A percentile compares a stretch with the other conserved stretches of the same genome.
These are phyloP conservation scores for Actinidia chinensis DNA, from an alignment of 179 eudicot species.

Conservation along the genomic window DNA sequence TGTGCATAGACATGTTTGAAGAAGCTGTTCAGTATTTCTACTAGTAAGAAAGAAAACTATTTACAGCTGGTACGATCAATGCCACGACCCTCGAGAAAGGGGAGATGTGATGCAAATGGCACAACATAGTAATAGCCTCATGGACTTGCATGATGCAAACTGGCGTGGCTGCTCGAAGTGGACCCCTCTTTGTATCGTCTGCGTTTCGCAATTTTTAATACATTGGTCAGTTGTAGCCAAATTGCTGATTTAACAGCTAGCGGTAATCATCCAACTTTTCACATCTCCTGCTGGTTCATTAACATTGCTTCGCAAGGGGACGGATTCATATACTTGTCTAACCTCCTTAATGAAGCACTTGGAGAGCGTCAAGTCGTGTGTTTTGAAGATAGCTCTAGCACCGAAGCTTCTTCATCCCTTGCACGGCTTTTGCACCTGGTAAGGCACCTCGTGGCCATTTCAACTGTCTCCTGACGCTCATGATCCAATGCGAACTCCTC, in stretches of 20 bases:
- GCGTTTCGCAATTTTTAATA: slow-evolving; percentile 87
- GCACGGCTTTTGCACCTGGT: slow-evolving; percentile 63
- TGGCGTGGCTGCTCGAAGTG: slow-evolving; percentile 99
- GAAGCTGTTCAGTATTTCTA: slow-evolving; percentile 61
- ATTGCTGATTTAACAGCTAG: slow-evolving; percentile 69
- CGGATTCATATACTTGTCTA: slow-evolving; percentile 72
- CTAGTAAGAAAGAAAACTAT: slow-evolving; percentile 82
- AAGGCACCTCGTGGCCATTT: slow-evolving; percentile 70
- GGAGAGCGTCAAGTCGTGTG: slow-evolving; percentile 98
- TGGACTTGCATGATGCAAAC: slow-evolving; percentile 96
- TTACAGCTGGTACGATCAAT: slow-evolving; percentile 54
- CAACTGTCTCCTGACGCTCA: slow-evolving; percentile 72
- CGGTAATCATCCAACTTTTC: slow-evolving; percentile 46
- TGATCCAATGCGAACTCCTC: slow-evolving; percentile 49
- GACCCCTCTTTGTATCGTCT: slow-evolving; percentile 91
- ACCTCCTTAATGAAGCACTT: slow-evolving; percentile 87
- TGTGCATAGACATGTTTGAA: slow-evolving; percentile 71
- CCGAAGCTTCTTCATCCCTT: slow-evolving; percentile 83
- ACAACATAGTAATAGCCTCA: slow-evolving; percentile 64
- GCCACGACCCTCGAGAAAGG: slow-evolving; percentile 64
- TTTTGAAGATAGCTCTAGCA: slow-evolving; percentile 97
- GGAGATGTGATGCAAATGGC: slow-evolving; percentile 79
- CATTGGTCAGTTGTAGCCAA: slow-evolving; percentile 69
- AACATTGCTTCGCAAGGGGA: slow-evolving; percentile 64
- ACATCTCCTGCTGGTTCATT: slow-evolving; percentile 57